Percentiles rank a stretch among this genome's conserved stretches.
phyloP scores from a whole-genome alignment of 2,329 filamentous ascomycete genomes.

The Cladophialophora psammophila region DNA sequence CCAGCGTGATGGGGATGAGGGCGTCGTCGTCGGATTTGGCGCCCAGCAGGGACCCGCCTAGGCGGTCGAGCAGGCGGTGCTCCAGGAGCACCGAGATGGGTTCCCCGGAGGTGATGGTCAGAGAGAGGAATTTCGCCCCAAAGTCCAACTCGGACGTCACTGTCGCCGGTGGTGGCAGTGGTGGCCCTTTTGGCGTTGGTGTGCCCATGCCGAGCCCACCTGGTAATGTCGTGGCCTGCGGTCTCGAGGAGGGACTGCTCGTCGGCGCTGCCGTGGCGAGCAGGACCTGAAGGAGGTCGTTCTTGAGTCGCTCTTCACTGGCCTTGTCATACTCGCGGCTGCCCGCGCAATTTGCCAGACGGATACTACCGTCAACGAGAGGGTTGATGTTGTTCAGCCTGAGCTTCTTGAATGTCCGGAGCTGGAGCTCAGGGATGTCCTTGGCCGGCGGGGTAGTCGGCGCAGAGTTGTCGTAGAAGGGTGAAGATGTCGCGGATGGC shows the following conservation, averaged over 20 bases:
- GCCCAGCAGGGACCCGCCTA: constrained; percentile 68
- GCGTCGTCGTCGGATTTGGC: constrained; percentile 65
- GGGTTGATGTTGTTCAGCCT: constrained; percentile 77
- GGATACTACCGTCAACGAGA: constrained; percentile 70
- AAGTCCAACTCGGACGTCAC: constrained; percentile 18
- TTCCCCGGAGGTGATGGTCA: constrained; percentile 55
- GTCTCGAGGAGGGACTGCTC: background rate
- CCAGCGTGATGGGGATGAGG: constrained; percentile 85
- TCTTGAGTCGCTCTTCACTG: constrained; percentile 31
- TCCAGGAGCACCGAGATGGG: constrained; percentile 57
- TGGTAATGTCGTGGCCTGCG: background rate
- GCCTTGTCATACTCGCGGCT: constrained; percentile 47
- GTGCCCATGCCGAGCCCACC: background rate
- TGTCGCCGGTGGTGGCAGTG: background rate
- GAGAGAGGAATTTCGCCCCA: constrained; percentile 55
- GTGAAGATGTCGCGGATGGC: constrained; percentile 8
- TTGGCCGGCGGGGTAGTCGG: constrained; percentile 79
- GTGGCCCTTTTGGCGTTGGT: background rate
- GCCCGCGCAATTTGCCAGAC: constrained; percentile 83
- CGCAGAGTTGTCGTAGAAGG: constrained; percentile 46
- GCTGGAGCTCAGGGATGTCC: constrained; percentile 79
- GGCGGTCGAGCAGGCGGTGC: constrained; percentile 53
- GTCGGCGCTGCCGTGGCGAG: constrained; percentile 29
- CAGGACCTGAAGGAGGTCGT: constrained; percentile 40
- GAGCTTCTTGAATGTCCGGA: constrained; percentile 83